A percentile compares a stretch with the other conserved stretches of the same genome.
phyloP scores from a whole-genome alignment of 1,284 basidiomycete genomes.

The Cryptococcus neoformans region DNA sequence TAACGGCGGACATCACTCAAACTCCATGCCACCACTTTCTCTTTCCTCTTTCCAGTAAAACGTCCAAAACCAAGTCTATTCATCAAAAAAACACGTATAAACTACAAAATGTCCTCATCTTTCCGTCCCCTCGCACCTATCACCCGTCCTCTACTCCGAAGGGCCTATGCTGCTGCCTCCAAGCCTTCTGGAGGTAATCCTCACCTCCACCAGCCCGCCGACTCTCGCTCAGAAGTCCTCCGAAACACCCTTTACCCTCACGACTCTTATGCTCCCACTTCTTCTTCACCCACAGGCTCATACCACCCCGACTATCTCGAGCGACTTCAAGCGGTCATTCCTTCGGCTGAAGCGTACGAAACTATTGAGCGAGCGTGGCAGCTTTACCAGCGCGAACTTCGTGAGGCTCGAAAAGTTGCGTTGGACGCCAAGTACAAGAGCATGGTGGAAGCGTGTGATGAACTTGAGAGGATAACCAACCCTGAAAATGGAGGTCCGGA shows the following conservation, averaged over 20 bases:
- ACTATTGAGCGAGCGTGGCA: slow-evolving; percentile 92
- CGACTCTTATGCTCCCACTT: slow-evolving; percentile 53
- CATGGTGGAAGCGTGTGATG: slow-evolving; percentile 77
- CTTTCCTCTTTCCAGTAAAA: no score
- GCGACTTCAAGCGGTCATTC: slow-evolving; percentile 71
- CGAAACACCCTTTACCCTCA: slow-evolving; percentile 74
- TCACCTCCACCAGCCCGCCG: slow-evolving; percentile 36
- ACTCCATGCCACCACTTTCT: no score
- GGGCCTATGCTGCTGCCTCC: slow-evolving; percentile 8
- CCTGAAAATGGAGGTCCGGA: slow-evolving; percentile 4
- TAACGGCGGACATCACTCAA: no score
- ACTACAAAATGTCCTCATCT: neutral
- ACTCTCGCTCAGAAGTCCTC: slow-evolving; percentile 68
- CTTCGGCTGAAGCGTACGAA: slow-evolving; percentile 82
- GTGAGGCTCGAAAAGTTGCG: slow-evolving; percentile 65
- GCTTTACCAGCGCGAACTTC: slow-evolving; percentile 69
- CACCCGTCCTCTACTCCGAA: neutral
- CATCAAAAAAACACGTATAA: no score
- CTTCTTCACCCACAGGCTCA: slow-evolving; percentile 65
- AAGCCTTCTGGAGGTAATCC: neutral
- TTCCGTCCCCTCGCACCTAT: neutral
- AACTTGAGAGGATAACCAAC: slow-evolving; percentile 57
- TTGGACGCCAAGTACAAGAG: slow-evolving; percentile 67
- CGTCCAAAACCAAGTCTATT: no score
- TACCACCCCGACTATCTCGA: slow-evolving; percentile 71